Base-by-base conservation (phyloP, 2,329 filamentous ascomycete genomes). In the Monosporascus sp. region DNA sequence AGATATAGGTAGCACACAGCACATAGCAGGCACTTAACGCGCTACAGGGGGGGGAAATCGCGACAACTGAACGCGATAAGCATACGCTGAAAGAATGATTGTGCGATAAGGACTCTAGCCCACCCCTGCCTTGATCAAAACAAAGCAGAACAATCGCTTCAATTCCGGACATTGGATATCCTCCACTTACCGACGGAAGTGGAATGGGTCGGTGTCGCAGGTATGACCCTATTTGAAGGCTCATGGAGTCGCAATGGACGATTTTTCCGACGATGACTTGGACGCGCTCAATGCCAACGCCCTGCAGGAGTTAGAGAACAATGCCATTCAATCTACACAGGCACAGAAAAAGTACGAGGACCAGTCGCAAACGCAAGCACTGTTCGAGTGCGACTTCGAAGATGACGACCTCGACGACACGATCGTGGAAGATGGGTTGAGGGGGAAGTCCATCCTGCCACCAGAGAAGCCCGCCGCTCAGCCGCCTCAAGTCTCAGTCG, bases 221-320 rank as follows among this genome's bases (percentile, higher is more conserved):
- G 40, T 14, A 43, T 43, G 40, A 43, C 24, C 5, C 40, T 43
- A 43, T 18, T 14, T 43, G 40, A 43, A 14, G 71, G 49, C 69
- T 69, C 54, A 69, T 54, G 63, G 66, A 61, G 72, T 72, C 69
- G 65, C 67, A 52, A 69, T 67, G 71, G 81, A 85, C 71, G 79
- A 82, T 56, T 86, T 84, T 65, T 81, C 77, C 55, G 84, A 86
- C 65, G 84, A 85, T 64, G 82, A 78, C 55, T 75, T 88, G 60
- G 82, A 87, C 66, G 75, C 79, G 41, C 71, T 87, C 43, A 80
- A 83, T 58, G 74, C 78, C 57, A 77, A 78, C 57, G 74, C 74
- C 47, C 71, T 87, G 3, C 75, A 82, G 60, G 82, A 86, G 64
- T 79, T 88, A 57, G 85, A 88, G 64, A 78, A 80, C 62, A 78